Evolutionary conservation across 441 rosid genomes (phyloP), one percentile per base, ranked within the genome.

Genomic region (Theobroma grandiflorum): DNA sequence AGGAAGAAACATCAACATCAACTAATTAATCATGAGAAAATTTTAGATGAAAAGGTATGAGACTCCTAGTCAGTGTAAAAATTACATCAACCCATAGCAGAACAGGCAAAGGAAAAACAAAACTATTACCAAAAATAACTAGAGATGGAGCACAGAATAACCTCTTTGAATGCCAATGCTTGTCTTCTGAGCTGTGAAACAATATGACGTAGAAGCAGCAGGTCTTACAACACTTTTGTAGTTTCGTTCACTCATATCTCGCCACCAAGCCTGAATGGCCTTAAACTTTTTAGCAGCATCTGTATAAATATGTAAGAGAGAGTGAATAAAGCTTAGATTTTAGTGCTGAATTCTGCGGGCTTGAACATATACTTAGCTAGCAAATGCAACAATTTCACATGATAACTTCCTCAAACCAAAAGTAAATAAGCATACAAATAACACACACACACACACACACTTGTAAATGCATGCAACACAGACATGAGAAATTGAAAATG

Each of bases 251-350:
- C 95, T 93, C 98, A 95, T 93, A 67, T 88, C 91, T 86, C 82
- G 97, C 99, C 99, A 96, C 98, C 99, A 95, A 78, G 95, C 91
- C 82, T 90, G 93, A 74, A 96, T 90, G 63, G 93, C 95, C 81
- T 86, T 90, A 85, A 94, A 96, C 79, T 82, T 95, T 79, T 83
- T 90, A 8, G 88, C 87, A 79, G 93, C 91, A 85, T 91, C 99
- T 91, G 88, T 80, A 85, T 58, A 74, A 68, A 73, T 50, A 26
- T 66, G 57, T 22, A 72, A 50, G 33, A 72, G 31, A 31, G 14
- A 16, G 42, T 35, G 2, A 26, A 74, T 33, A 76, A 76, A 64
- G 49, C 37, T 42, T n/a, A 76, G 15, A 35, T 75, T 71, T 42
- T 50, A 72, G 47, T 52, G 75, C 75, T 20, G 31, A 9, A 35